Evolutionary conservation across 495 filamentous ascomycete genomes (phyloP), one percentile per base, ranked within the genome.

Genomic region (Astrocystis sublimbata): DNA sequence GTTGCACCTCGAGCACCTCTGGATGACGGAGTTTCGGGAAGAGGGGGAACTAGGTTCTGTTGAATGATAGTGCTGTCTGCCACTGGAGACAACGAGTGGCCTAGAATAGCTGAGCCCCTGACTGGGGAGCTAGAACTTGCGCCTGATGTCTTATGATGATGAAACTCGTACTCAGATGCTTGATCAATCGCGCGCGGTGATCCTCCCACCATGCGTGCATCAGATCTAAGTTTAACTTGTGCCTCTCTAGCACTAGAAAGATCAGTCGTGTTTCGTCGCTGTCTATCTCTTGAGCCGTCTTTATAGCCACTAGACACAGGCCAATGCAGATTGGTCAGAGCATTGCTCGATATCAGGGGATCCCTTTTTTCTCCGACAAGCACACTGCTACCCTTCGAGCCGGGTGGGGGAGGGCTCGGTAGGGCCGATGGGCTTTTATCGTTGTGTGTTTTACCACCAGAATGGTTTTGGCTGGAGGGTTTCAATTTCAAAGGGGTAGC

Each of bases 81-180:
- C 12, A 38, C 60, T 6, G 51, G 35, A 8, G 51, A 58, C 4
- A 45, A 4, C 4, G 42, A 21, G 24, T 40, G 21, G 8, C 7
- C 8, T 42, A 30, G 15, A 33, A 33, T 9, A 13, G 17, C 13
- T 19, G 28, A n/a, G n/a, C 17, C 13, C 36, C 15, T 23, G 3
- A 26, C 46, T 12, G 67, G 67, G 19, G 67, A 68, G 40, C 30
- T 51, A 46, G 67, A 65, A 35, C 47, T 63, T 43, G 61, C 62
- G 24, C 63, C 51, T 13, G 63, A 50, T 23, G 62, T 52, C 2
- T 41, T n/a, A n/a, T n/a, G 54, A 6, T 30, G 46, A 49, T 38
- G 9, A 4, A 0, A 28, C 7, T 56, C 31, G 3, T 49, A 21
- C 9, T 24, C 5, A 13, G 36, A 41, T 23, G 4, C 6, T 13